phyloP scores from a whole-genome alignment of 148 eudicot genomes.

The Bassia scoparia region DNA sequence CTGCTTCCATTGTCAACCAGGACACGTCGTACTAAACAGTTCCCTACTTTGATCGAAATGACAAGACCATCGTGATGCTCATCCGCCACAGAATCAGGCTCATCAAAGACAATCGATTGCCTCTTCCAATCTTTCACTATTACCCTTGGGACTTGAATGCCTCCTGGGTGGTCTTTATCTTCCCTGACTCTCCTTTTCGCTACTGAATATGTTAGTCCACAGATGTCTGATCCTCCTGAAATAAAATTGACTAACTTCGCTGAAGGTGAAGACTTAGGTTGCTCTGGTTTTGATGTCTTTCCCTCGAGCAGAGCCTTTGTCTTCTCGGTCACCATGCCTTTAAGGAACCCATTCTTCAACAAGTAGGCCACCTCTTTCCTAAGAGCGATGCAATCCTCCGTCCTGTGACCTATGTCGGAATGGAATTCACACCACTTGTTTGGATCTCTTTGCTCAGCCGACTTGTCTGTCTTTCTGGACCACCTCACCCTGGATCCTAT shows the following conservation, averaged over 20 bases:
- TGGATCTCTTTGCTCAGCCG: background rate
- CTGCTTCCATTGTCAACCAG: background rate
- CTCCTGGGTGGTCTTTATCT: too few relatives aligned
- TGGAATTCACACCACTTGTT: background rate
- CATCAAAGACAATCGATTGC: too few relatives aligned
- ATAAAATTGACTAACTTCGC: background rate
- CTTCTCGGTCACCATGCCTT: background rate
- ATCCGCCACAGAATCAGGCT: background rate
- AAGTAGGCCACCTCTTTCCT: background rate
- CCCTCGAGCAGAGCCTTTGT: background rate
- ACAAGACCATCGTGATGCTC: background rate
- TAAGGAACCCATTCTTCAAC: background rate
- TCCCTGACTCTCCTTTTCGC: too few relatives aligned
- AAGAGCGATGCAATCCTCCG: background rate
- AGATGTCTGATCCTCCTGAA: background rate
- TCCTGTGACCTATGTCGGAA: background rate
- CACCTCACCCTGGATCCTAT: background rate
- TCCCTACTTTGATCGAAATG: background rate
- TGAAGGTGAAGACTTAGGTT: background rate
- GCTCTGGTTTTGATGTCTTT: background rate
- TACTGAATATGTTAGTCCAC: too few relatives aligned
- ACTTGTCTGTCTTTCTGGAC: background rate
- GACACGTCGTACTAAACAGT: background rate
- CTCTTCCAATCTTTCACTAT: too few relatives aligned
- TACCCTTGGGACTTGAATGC: background rate